phyloP scores from a whole-genome alignment of 2,329 filamentous ascomycete species.

The Talaromyces sp. region DNA sequence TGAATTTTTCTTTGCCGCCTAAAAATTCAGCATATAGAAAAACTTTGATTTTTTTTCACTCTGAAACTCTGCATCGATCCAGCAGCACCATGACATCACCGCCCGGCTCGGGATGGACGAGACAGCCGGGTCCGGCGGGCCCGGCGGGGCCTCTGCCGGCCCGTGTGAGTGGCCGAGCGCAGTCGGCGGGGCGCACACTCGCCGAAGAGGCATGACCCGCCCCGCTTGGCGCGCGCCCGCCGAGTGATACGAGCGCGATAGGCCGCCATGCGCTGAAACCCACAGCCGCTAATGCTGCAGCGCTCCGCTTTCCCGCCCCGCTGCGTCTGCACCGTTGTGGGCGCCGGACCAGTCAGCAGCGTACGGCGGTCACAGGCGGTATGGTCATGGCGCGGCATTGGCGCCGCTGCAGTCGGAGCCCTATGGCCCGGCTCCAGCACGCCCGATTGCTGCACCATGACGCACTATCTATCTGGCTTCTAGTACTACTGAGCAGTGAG shows the following conservation, averaged over 20 bases:
- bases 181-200: neutral
- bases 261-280: neutral
- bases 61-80: neutral
- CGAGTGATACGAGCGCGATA: neutral
- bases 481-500: no score
- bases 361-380: neutral
- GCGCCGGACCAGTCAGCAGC: neutral
- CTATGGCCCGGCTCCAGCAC: neutral
- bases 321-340: neutral
- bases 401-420: neutral
- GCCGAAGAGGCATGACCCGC: neutral
- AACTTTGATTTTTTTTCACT: neutral
- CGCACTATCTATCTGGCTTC: no score
- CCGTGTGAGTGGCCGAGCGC: neutral
- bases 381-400: neutral
- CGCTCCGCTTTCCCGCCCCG: neutral
- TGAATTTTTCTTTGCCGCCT: neutral
- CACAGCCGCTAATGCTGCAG: neutral
- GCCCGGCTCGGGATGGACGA: neutral
- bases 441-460: neutral
- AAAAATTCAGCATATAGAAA: neutral
- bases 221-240: neutral
- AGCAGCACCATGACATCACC: conserved; percentile 6
- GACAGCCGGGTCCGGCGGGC: neutral
- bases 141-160: neutral